Base-by-base conservation (phyloP, 2,329 filamentous ascomycete species). In the Cadophora sp. region DNA sequence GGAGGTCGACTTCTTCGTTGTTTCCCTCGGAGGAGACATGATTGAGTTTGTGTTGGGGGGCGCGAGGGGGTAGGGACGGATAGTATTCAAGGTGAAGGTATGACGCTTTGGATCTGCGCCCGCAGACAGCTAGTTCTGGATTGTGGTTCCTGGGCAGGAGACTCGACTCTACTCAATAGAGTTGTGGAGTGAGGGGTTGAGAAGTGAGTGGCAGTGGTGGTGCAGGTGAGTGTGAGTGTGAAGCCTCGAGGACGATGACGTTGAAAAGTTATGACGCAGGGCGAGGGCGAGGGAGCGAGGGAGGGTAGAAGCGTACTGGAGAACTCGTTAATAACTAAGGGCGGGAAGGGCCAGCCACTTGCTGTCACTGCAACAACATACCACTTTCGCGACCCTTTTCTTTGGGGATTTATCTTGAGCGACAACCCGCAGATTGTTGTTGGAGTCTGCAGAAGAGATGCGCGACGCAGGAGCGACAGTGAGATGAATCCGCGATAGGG, bases 11-110 rank as follows among this genome's bases (percentile, higher is more conserved):
- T 74, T 73, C 68, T 72, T 74, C 11, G 61, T 67, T 13, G 68
- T 56, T 55, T 71, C 72, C 56, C 62, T 63, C 24, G 73, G 68
- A 66, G 73, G 72, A 59, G 68, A 70, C 73, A 76, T 75, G 68
- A 68, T 73, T 67, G 69, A 66, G 66, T 55, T 65, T 45, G 66
- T 20, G 62, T 59, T 45, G 59, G 45, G 60, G 61, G 64, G 60
- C 50, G 16, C 24, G 36, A 58, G 50, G 50, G 13, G 64, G 59
- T 65, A 60, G 66, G 60, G 39, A 58, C 65, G 33, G 59, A 64
- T 62, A 55, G 58, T 22, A 58, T 67, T 59, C 43, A 50, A 33
- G 27, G 50, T 53, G n/a, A 55, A 59, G 56, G 53, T 59, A 71
- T 71, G 70, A 72, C 70, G 70, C 65, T 62, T 36, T 41, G 22